phyloP scores from a whole-genome alignment of 768 basidiomycete genomes.

The Candolleomyces eurysporus region DNA sequence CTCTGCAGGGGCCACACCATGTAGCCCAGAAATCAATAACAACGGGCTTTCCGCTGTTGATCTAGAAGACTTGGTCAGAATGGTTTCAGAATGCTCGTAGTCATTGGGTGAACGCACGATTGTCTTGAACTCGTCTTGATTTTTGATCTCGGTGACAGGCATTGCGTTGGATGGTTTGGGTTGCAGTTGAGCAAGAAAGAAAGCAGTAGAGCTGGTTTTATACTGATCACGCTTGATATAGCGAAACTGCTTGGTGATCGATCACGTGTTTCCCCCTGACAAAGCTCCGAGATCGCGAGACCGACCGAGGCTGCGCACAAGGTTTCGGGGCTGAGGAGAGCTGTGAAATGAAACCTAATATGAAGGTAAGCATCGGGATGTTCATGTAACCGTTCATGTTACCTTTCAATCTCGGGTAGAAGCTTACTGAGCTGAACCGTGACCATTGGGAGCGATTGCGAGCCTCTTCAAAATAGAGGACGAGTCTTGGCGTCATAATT shows the following conservation, averaged over 20 bases:
- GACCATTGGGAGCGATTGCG: not conserved
- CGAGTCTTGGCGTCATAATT: not conserved
- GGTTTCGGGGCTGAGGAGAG: not conserved
- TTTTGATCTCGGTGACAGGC: conserved; percentile 9
- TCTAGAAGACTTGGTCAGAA: conserved; percentile 23
- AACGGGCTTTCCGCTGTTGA: conserved; percentile 44
- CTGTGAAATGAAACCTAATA: not conserved
- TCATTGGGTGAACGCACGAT: conserved; percentile 4
- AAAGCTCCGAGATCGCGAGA: conserved; percentile 1
- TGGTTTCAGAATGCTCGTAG: not conserved
- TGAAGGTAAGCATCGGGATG: not conserved
- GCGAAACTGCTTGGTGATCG: conserved; percentile 9
- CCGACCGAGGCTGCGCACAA: not conserved
- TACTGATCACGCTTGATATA: conserved; percentile 9
- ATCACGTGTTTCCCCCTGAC: conserved; percentile 4
- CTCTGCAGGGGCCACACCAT: conserved; percentile 73
- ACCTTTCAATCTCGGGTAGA: not conserved
- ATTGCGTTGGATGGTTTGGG: conserved; percentile 4
- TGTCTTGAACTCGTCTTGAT: conserved; percentile 7
- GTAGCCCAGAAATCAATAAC: conserved; percentile 76
- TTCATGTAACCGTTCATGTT: too few species aligned
- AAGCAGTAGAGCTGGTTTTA: conserved; percentile 3
- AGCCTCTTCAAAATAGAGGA: not conserved
- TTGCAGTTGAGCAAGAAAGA: not conserved
- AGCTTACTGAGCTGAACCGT: too few species aligned